A percentile compares a stretch with the other conserved stretches of the same genome.
These are phyloP conservation scores for Fusarium robinianum DNA, from an alignment of 2,329 filamentous ascomycete species.

Conservation along the genomic window DNA sequence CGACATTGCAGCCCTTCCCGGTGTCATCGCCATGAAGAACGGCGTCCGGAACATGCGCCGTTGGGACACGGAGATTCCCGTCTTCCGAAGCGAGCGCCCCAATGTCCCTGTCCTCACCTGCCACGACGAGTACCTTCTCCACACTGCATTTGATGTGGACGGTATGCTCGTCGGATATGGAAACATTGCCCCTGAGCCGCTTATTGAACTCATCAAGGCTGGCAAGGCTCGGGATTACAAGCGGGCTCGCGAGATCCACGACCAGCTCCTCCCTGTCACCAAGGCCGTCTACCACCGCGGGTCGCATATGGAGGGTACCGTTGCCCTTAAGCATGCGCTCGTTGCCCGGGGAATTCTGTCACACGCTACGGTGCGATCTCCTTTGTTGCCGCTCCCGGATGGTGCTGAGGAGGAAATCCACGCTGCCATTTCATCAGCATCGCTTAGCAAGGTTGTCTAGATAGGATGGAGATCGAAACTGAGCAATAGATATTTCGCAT, in stretches of 20 bases:
- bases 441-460: constrained; percentile 29
- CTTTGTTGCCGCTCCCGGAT: constrained; percentile 49
- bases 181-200: constrained; percentile 55
- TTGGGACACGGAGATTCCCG: constrained; percentile 59
- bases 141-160: constrained; percentile 57
- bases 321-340: constrained; percentile 56
- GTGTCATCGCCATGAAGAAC: constrained; percentile 61
- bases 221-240: constrained; percentile 55
- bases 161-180: constrained; percentile 60
- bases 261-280: constrained; percentile 54
- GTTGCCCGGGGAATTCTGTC: constrained; percentile 54
- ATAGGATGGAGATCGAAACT: background rate
- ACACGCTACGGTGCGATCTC: constrained; percentile 56
- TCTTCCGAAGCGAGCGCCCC: constrained; percentile 54
- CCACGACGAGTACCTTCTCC: constrained; percentile 57
- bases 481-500: no score
- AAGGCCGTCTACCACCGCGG: constrained; percentile 59
- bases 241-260: constrained; percentile 53
- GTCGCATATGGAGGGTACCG: constrained; percentile 60
- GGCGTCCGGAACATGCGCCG: constrained; percentile 61
- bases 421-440: constrained; percentile 42
- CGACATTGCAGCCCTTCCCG: constrained; percentile 56
- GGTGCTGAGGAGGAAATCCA: constrained; percentile 51
- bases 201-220: constrained; percentile 55
- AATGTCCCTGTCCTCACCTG: constrained; percentile 56